phyloP scores from a whole-genome alignment of 305 asterid genomes.

The Fraxinus paxiana region DNA sequence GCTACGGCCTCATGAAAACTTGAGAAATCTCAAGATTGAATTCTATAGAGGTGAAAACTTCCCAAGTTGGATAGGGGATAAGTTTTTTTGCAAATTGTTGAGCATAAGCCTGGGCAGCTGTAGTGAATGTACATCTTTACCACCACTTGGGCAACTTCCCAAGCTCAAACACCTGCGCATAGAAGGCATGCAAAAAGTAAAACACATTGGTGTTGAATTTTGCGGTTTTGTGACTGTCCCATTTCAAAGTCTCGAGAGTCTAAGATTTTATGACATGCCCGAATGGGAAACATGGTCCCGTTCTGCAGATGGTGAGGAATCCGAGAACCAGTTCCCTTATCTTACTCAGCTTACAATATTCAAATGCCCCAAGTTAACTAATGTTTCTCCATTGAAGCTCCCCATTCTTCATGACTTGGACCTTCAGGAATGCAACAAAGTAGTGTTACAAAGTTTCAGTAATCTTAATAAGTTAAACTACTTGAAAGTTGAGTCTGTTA shows the following conservation, averaged over 20 bases:
- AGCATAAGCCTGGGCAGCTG: conserved; percentile 20
- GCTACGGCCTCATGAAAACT: conserved; percentile 21
- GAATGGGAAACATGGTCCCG: conserved; percentile 27
- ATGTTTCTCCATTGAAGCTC: conserved; percentile 22
- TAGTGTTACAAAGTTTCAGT: conserved; percentile 18
- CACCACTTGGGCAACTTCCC: conserved; percentile 32
- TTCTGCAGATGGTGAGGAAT: neutral
- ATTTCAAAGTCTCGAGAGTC: conserved; percentile 30
- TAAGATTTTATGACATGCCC: conserved; percentile 26
- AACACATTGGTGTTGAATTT: conserved; percentile 25
- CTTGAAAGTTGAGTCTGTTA: conserved; percentile 22
- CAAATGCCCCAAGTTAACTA: conserved; percentile 29
- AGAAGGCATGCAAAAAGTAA: conserved; percentile 26
- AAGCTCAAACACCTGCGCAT: conserved; percentile 27
- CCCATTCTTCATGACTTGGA: conserved; percentile 22
- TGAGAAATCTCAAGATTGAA: conserved; percentile 22
- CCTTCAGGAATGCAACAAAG: conserved; percentile 23
- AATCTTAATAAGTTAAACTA: conserved; percentile 17
- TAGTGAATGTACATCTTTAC: conserved; percentile 23
- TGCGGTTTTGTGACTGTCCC: neutral
- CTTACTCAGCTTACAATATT: conserved; percentile 28
- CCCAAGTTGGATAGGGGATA: conserved; percentile 30
- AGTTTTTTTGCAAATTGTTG: conserved; percentile 5
- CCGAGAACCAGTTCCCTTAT: conserved; percentile 20
- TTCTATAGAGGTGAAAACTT: conserved; percentile 21